These are phyloP conservation scores for Colletotrichum sp. DNA, from an alignment of 2,329 filamentous ascomycete species.

Conservation along the genomic window DNA sequence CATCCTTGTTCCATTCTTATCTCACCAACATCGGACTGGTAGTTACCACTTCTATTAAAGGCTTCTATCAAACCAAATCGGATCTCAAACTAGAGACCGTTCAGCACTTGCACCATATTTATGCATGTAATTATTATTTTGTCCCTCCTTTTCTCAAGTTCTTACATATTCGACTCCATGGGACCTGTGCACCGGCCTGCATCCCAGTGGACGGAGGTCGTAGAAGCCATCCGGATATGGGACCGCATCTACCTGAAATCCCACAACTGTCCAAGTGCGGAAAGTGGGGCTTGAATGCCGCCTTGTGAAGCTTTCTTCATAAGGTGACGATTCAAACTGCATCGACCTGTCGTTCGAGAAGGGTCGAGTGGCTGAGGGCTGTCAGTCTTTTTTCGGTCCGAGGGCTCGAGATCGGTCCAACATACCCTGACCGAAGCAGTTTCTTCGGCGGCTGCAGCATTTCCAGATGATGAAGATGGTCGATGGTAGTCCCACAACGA, in stretches of 20 bases:
- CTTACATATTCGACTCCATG: not conserved
- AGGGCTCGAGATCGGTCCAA: not conserved
- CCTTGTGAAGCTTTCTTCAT: not conserved
- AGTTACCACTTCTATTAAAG: not conserved
- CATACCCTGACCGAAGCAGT: not conserved
- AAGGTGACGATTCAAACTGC: not conserved
- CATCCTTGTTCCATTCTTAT: not conserved
- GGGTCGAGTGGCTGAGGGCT: not conserved
- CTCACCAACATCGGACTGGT: not conserved
- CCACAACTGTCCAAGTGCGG: not conserved
- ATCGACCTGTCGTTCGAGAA: not conserved
- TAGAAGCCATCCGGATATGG: not conserved
- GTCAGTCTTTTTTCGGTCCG: not conserved
- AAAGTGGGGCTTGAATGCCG: not conserved
- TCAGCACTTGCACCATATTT: not conserved
- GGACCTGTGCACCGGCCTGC: not conserved
- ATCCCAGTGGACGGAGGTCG: not conserved
- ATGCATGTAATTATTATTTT: no score
- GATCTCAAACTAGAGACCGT: accelerated
- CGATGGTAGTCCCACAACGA: not conserved
- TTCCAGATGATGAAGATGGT: conserved; percentile 1
- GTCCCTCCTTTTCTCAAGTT: not conserved
- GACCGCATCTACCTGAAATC: not conserved
- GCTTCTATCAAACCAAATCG: not conserved
- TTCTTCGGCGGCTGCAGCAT: not conserved